A percentile compares a stretch with the other conserved stretches of the same genome.
These are phyloP conservation scores for Parathielavia hyrcaniae DNA, from an alignment of 495 filamentous ascomycete species.

Conservation along the genomic window DNA sequence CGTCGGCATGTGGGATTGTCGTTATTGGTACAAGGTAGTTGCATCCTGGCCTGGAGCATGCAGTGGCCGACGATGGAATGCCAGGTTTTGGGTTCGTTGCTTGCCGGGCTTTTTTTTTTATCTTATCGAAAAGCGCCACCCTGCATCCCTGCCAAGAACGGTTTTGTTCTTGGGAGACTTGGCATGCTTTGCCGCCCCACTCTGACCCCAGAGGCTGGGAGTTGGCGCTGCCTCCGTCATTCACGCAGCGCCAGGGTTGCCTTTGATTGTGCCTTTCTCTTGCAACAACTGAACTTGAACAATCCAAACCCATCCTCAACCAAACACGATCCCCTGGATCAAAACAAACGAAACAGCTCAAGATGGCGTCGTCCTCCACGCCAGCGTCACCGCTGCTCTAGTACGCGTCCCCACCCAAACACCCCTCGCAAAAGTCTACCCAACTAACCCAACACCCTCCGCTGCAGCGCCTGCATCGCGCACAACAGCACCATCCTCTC, in stretches of 20 bases:
- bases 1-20: not conserved
- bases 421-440: conserved; percentile 14
- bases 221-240: not conserved
- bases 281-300: no score
- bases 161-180: not conserved
- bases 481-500: conserved; percentile 84
- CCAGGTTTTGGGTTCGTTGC: not conserved
- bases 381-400: conserved; percentile 71
- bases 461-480: conserved; percentile 75
- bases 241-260: not conserved
- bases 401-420: conserved; percentile 35
- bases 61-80: not conserved
- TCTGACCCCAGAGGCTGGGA: not conserved
- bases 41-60: not conserved
- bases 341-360: conserved; percentile 3
- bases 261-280: not conserved
- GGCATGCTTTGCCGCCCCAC: not conserved
- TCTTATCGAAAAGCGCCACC: conserved; percentile 2
- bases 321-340: not conserved
- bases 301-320: not conserved
- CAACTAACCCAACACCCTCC: conserved; percentile 22
- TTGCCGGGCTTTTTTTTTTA: not conserved
- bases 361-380: conserved; percentile 77
- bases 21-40: no score
- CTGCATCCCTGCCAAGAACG: not conserved